These are phyloP conservation scores for Xerocomus spinulosus DNA, from an alignment of 768 basidiomycete genomes.

Conservation along the genomic window DNA sequence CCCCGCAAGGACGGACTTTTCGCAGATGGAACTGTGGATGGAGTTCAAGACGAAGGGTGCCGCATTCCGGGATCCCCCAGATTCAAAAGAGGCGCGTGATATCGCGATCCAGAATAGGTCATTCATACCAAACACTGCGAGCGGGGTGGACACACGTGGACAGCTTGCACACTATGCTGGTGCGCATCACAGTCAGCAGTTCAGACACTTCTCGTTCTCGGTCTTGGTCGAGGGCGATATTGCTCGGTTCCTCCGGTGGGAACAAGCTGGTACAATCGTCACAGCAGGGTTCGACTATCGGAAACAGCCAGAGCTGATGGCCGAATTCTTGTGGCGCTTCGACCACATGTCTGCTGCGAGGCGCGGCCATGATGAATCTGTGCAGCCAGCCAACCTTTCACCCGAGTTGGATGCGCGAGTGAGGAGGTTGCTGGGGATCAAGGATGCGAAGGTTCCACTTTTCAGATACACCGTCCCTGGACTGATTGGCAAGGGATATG, in stretches of 20 bases:
- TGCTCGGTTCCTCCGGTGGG: not conserved
- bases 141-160: not conserved
- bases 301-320: not conserved
- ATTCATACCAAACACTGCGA: not conserved
- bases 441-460: too few species aligned
- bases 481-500: too few species aligned
- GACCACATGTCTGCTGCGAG: too few species aligned
- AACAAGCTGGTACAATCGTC: not conserved
- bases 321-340: too few species aligned
- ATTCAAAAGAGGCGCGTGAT: not conserved
- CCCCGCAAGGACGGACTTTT: not conserved
- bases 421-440: too few species aligned
- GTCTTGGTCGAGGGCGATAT: not conserved
- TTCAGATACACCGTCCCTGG: too few species aligned
- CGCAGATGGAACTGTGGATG: not conserved
- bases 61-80: not conserved
- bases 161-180: not conserved
- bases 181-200: not conserved
- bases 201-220: too few species aligned
- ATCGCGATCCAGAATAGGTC: not conserved
- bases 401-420: too few species aligned
- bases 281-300: not conserved
- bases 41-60: not conserved
- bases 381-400: too few species aligned
- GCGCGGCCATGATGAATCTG: too few species aligned